Evolutionary conservation across 2,329 filamentous ascomycete species (phyloP).

Genomic region (Biscogniauxia sp.): DNA sequence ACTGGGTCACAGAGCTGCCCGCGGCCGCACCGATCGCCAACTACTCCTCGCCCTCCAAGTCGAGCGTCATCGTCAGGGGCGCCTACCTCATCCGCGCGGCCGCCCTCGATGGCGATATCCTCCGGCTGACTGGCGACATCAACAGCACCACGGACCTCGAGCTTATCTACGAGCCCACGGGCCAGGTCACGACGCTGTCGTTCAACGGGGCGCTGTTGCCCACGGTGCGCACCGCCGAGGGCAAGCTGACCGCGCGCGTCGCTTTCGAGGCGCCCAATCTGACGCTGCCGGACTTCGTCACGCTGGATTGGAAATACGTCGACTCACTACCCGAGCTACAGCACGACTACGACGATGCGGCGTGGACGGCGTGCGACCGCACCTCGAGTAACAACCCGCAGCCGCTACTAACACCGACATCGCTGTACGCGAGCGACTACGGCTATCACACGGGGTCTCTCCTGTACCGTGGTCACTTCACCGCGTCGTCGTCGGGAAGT

Average conservation of each 20-base stretch:
- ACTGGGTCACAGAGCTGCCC: conserved; percentile 62
- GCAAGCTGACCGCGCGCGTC: conserved; percentile 30
- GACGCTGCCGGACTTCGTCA: conserved; percentile 54
- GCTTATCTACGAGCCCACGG: conserved; percentile 59
- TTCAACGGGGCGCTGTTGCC: conserved; percentile 55
- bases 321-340: conserved; percentile 70
- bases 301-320: conserved; percentile 65
- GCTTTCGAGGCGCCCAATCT: conserved; percentile 30
- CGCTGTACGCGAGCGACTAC: conserved; percentile 69
- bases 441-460: conserved; percentile 69
- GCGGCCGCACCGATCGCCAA: conserved; percentile 35
- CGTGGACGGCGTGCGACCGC: conserved; percentile 59
- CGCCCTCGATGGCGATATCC: conserved; percentile 49
- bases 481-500: conserved; percentile 45
- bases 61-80: conserved; percentile 57
- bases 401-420: conserved; percentile 59
- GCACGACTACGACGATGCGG: conserved; percentile 63
- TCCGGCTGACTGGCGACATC: conserved; percentile 68
- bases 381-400: conserved; percentile 57
- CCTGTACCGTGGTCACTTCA: conserved; percentile 69
- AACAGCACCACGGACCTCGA: conserved; percentile 68
- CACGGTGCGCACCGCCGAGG: conserved; percentile 31
- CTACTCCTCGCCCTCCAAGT: conserved; percentile 24
- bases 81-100: conserved; percentile 65
- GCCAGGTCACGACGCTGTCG: conserved; percentile 45